phyloP scores from a whole-genome alignment of 768 basidiomycete genomes.

The Lentinula boryana region DNA sequence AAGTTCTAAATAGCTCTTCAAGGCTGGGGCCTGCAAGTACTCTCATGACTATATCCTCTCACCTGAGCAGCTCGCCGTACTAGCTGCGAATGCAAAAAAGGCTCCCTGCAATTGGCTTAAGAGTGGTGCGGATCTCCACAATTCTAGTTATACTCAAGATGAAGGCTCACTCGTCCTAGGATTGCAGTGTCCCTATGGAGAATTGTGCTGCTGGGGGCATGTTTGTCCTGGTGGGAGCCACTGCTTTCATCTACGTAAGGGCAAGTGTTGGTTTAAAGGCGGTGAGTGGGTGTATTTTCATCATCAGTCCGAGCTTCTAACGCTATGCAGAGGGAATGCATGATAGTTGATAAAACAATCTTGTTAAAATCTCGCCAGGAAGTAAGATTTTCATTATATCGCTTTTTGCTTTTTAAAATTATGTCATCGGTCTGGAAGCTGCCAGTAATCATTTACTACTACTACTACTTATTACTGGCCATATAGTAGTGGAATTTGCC shows the following conservation, averaged over 20 bases:
- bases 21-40: conserved; percentile 71
- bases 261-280: conserved; percentile 88
- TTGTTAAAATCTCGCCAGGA: too few relatives aligned
- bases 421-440: too few relatives aligned
- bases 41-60: conserved; percentile 76
- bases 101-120: conserved; percentile 83
- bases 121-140: conserved; percentile 42
- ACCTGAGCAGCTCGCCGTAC: conserved; percentile 61
- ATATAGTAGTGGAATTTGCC: too few relatives aligned
- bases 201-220: conserved; percentile 80
- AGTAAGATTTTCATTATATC: background rate
- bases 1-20: conserved; percentile 13
- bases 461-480: too few relatives aligned
- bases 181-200: conserved; percentile 68
- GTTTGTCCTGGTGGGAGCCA: conserved; percentile 73
- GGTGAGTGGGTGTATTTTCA: conserved; percentile 24
- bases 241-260: conserved; percentile 49
- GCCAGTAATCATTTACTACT: too few relatives aligned
- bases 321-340: conserved; percentile 3
- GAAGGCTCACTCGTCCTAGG: conserved; percentile 29
- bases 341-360: too few relatives aligned
- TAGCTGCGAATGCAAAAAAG: conserved; percentile 76
- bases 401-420: background rate
- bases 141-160: background rate
- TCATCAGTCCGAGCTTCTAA: background rate